phyloP scores from a whole-genome alignment of 306 rosid species.

The Cicer pinnatifidum region DNA sequence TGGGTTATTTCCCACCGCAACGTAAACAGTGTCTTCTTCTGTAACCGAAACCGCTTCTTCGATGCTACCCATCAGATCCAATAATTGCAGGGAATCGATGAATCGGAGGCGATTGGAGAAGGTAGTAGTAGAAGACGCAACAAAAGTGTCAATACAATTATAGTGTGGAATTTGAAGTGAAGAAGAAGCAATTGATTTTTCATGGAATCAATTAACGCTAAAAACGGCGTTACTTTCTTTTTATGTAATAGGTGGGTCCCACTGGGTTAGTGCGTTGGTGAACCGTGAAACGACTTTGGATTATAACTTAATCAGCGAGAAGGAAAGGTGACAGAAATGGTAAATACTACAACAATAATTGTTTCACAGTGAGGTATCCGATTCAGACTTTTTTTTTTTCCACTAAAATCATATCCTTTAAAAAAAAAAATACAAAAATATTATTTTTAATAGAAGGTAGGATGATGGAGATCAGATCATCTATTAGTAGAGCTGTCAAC shows the following conservation, averaged over 20 bases:
- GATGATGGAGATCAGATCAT: too few relatives aligned
- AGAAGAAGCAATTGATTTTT: constrained; percentile 31
- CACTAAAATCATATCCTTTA: too few relatives aligned
- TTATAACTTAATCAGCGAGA: too few relatives aligned
- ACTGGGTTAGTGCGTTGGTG: constrained; percentile 29
- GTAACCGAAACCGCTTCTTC: constrained; percentile 26
- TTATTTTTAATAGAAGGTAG: too few relatives aligned
- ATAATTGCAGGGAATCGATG: neutral
- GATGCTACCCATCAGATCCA: constrained; percentile 64
- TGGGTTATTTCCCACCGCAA: constrained; percentile 71
- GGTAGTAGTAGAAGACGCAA: neutral
- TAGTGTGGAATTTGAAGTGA: constrained; percentile 35
- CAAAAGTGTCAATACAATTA: neutral
- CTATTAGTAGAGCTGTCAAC: too few relatives aligned
- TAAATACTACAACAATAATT: too few relatives aligned
- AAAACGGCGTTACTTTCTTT: neutral
- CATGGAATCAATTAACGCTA: constrained; percentile 6
- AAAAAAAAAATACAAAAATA: too few relatives aligned
- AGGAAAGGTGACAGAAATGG: neutral
- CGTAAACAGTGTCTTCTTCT: constrained; percentile 56
- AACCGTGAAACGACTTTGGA: constrained; percentile 34
- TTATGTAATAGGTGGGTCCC: constrained; percentile 35
- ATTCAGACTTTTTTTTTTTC: too few relatives aligned
- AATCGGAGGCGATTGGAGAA: neutral
- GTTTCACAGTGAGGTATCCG: too few relatives aligned